These are phyloP conservation scores for Thermomyces lanuginosus DNA, from an alignment of 2,329 filamentous ascomycete species.

Conservation along the genomic window DNA sequence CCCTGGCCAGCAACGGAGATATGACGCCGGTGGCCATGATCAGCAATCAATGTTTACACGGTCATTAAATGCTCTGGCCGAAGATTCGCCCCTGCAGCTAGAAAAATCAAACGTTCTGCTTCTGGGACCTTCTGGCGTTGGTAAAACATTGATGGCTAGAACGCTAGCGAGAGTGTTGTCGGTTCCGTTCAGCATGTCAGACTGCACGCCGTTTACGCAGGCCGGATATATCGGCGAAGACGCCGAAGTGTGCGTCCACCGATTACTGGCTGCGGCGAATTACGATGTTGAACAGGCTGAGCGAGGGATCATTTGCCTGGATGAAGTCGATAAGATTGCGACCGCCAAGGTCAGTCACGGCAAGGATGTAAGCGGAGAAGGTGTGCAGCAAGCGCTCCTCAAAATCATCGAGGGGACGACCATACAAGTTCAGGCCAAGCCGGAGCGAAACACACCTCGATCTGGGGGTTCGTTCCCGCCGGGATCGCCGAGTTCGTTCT, in stretches of 20 bases:
- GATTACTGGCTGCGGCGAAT: slow-evolving; percentile 75
- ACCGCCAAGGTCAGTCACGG: slow-evolving; percentile 74
- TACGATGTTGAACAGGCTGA: slow-evolving; percentile 75
- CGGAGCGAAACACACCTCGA: slow-evolving; percentile 28
- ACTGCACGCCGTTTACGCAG: slow-evolving; percentile 91
- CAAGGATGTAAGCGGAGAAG: slow-evolving; percentile 88
- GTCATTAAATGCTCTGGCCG: too few species aligned
- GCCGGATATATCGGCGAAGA: slow-evolving; percentile 97
- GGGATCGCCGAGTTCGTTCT: slow-evolving; percentile 9
- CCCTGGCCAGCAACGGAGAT: slow-evolving; percentile 43
- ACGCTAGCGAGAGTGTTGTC: slow-evolving; percentile 85
- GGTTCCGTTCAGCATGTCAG: slow-evolving; percentile 86
- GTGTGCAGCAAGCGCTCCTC: slow-evolving; percentile 84
- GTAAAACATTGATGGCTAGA: slow-evolving; percentile 85
- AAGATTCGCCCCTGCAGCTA: slow-evolving; percentile 51
- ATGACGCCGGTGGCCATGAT: too few species aligned
- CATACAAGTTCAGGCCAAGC: slow-evolving; percentile 75
- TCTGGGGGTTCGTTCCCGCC: slow-evolving; percentile 17
- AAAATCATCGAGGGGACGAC: slow-evolving; percentile 96
- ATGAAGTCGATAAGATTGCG: slow-evolving; percentile 96
- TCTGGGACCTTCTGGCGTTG: slow-evolving; percentile 82
- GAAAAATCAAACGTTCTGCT: slow-evolving; percentile 92
- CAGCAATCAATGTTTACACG: too few species aligned
- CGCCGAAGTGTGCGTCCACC: slow-evolving; percentile 86
- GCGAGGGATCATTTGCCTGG: slow-evolving; percentile 82